These are phyloP conservation scores for Taphrina pruni DNA, from an alignment of 1,139 yeast genomes.

Conservation along the genomic window DNA sequence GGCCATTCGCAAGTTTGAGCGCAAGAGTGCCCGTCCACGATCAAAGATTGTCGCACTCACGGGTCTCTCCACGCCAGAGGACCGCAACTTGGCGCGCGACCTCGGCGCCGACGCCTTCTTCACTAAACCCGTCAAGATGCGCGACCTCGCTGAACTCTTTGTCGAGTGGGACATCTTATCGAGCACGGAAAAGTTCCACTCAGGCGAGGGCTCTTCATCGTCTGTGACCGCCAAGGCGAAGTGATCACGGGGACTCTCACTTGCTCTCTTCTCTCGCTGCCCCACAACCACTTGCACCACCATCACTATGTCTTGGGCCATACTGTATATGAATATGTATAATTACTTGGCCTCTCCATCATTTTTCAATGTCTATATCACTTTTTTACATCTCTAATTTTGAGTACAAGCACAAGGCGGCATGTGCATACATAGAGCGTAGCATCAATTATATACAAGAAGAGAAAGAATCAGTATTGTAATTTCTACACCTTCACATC, in stretches of 20 bases:
- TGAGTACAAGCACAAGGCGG: neutral
- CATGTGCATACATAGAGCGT: neutral
- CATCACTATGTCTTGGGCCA: too few relatives aligned
- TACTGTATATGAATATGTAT: too few relatives aligned
- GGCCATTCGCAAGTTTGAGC: constrained; percentile 84
- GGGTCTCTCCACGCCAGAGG: constrained; percentile 92
- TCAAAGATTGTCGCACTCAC: constrained; percentile 88
- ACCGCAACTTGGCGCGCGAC: constrained; percentile 79
- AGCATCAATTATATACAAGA: neutral
- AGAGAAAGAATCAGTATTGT: too few relatives aligned
- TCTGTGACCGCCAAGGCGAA: constrained; percentile 1
- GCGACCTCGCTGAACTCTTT: constrained; percentile 10
- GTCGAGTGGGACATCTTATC: constrained; percentile 15
- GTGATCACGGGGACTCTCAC: too few relatives aligned
- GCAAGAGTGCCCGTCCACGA: constrained; percentile 71
- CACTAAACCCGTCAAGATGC: constrained; percentile 73
- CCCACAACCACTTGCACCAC: too few relatives aligned
- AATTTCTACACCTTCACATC: too few relatives aligned
- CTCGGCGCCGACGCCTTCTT: constrained; percentile 92
- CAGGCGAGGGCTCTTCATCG: neutral
- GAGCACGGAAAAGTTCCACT: neutral
- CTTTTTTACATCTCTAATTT: neutral
- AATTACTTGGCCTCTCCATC: neutral
- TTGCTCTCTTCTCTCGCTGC: too few relatives aligned
- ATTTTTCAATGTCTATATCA: neutral